Evolutionary conservation across 306 rosid species (phyloP).

Genomic region (Prunus salicina): DNA sequence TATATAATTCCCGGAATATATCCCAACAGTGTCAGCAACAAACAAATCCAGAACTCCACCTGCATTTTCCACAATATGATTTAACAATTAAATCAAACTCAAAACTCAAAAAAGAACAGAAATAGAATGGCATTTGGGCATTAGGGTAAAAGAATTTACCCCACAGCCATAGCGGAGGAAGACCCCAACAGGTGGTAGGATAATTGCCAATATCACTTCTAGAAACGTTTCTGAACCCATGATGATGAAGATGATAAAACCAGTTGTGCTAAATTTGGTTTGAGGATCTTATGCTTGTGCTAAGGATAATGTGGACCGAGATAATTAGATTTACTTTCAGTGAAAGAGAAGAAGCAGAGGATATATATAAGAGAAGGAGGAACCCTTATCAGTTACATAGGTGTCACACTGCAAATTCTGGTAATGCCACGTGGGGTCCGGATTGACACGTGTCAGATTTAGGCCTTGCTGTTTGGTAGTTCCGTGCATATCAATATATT

Average conservation of each 20-base stretch:
- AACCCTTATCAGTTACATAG: neutral
- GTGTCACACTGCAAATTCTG: neutral
- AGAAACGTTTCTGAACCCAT: conserved; percentile 70
- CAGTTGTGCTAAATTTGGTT: neutral
- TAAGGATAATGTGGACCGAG: neutral
- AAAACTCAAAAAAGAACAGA: neutral
- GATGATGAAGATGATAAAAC: neutral
- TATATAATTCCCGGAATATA: conserved; percentile 72
- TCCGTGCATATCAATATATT: neutral
- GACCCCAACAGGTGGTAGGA: conserved; percentile 73
- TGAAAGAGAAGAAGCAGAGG: neutral
- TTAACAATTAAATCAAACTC: neutral
- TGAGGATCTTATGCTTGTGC: neutral
- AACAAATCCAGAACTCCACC: conserved; percentile 67
- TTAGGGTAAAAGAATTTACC: conserved; percentile 19
- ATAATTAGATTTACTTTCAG: neutral
- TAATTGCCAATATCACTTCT: conserved; percentile 53
- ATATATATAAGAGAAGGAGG: neutral
- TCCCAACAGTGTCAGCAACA: conserved; percentile 57
- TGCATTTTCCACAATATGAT: conserved; percentile 26
- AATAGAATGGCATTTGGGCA: neutral
- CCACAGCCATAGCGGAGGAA: conserved; percentile 69
- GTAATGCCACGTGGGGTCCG: neutral
- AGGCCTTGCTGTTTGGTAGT: neutral
- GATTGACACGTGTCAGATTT: neutral